phyloP scores from a whole-genome alignment of 306 rosid genomes.

The Cicer cuneatum region DNA sequence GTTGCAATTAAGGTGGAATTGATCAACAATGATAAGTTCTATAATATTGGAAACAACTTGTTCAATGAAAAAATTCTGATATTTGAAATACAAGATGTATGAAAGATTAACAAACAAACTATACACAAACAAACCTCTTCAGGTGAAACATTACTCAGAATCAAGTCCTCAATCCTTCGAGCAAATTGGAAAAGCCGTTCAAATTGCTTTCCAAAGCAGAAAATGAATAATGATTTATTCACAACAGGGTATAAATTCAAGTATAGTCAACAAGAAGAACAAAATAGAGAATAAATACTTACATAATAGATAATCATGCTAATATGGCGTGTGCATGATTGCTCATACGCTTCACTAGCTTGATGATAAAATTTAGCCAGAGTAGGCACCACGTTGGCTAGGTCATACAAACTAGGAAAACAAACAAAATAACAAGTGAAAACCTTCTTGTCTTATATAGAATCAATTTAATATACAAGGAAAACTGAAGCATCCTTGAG shows the following conservation, averaged over 20 bases:
- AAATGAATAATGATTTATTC: constrained; percentile 34
- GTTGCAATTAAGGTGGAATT: neutral
- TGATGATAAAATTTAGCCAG: constrained; percentile 97
- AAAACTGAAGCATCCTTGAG: constrained; percentile 29
- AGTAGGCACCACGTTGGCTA: constrained; percentile 96
- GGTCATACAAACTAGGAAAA: constrained; percentile 82
- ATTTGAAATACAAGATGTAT: constrained; percentile 26
- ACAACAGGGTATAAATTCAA: constrained; percentile 27
- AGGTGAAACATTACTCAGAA: constrained; percentile 72
- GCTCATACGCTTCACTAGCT: constrained; percentile 98
- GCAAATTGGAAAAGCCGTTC: constrained; percentile 98
- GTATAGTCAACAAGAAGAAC: constrained; percentile 1
- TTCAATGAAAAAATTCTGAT: constrained; percentile 20
- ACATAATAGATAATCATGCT: constrained; percentile 86
- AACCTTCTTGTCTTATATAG: constrained; percentile 18
- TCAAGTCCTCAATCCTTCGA: constrained; percentile 83
- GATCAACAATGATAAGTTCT: constrained; percentile 24
- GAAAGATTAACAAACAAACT: constrained; percentile 30
- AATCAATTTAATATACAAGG: constrained; percentile 25
- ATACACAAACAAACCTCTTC: constrained; percentile 77
- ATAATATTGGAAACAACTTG: constrained; percentile 9
- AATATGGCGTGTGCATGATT: constrained; percentile 92
- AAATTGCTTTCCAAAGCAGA: constrained; percentile 76
- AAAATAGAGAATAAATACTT: constrained; percentile 48
- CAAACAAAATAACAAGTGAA: constrained; percentile 26